A percentile compares a stretch with the other conserved stretches of the same genome.
Evolutionary conservation across 129 eudicot genomes (phyloP).

Genomic region (Calendula officinalis): DNA sequence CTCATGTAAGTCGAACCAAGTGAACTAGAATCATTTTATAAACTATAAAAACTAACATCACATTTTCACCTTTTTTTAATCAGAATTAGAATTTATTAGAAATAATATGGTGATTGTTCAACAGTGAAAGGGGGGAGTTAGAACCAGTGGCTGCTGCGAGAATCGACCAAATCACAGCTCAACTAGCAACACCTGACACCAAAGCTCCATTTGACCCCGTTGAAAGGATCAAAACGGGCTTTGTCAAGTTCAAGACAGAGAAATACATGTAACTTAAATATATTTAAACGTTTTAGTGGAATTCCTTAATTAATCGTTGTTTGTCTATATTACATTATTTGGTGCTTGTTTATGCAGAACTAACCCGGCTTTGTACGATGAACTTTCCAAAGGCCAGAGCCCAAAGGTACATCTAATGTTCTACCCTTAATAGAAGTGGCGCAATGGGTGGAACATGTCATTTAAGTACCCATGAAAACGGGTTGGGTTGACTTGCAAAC

Average conservation of each 20-base stretch:
- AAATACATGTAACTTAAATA: slow-evolving; percentile 58
- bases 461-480: neutral
- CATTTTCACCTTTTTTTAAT: neutral
- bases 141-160: slow-evolving; percentile 78
- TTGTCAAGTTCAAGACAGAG: slow-evolving; percentile 76
- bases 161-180: slow-evolving; percentile 67
- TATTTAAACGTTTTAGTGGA: too few species aligned
- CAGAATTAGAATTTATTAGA: neutral
- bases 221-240: slow-evolving; percentile 78
- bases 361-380: slow-evolving; percentile 70
- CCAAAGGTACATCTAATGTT: slow-evolving; percentile 58
- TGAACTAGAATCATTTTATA: neutral
- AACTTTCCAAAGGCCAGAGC: slow-evolving; percentile 91
- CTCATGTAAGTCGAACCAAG: slow-evolving; percentile 49
- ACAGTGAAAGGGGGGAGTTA: slow-evolving; percentile 83
- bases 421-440: neutral
- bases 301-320: too few species aligned
- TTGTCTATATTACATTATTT: slow-evolving; percentile 6
- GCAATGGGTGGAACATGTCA: neutral
- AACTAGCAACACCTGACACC: slow-evolving; percentile 40
- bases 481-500: neutral
- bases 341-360: slow-evolving; percentile 46
- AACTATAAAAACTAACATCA: neutral
- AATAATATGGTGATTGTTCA: neutral
- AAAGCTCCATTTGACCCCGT: slow-evolving; percentile 48